Conservation (phyloP, 2,329 filamentous ascomycete genomes). For the Hortaea sp. region DNA sequence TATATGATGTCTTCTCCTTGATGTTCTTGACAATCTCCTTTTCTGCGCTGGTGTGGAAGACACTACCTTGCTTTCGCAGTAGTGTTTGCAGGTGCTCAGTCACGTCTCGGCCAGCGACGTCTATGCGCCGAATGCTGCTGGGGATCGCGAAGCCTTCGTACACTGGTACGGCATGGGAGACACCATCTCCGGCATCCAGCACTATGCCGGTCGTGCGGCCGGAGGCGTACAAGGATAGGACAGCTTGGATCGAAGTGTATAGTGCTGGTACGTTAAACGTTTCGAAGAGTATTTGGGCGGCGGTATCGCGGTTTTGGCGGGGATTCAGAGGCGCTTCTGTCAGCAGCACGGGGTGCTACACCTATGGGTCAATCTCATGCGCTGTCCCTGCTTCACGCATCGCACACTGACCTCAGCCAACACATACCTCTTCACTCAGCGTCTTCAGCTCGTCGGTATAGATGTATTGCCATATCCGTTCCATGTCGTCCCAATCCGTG, state of each 20-base stretch:
- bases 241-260: constrained; percentile 94
- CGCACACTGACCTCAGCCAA: constrained; percentile 12
- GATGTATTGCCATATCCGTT: constrained; percentile 97
- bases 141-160: constrained; percentile 97
- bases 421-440: constrained; percentile 77
- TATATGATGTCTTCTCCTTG: constrained; percentile 90
- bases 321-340: constrained; percentile 96
- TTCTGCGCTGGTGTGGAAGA: constrained; percentile 96
- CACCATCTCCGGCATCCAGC: constrained; percentile 87
- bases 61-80: constrained; percentile 81
- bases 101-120: constrained; percentile 90
- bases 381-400: neutral
- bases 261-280: constrained; percentile 96
- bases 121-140: constrained; percentile 88
- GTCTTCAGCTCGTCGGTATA: constrained; percentile 95
- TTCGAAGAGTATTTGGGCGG: constrained; percentile 95
- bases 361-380: neutral
- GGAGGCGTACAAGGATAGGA: constrained; percentile 89
- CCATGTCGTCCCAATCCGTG: constrained; percentile 99
- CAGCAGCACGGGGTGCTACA: constrained; percentile 81
- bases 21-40: constrained; percentile 98
- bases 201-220: constrained; percentile 94
- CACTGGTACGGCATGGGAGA: constrained; percentile 93
- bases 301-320: constrained; percentile 87
- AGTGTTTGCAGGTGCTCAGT: constrained; percentile 90